Conservation (phyloP, 371 early-diverging fungal species). For the Polyrhizophydium stewartii region DNA sequence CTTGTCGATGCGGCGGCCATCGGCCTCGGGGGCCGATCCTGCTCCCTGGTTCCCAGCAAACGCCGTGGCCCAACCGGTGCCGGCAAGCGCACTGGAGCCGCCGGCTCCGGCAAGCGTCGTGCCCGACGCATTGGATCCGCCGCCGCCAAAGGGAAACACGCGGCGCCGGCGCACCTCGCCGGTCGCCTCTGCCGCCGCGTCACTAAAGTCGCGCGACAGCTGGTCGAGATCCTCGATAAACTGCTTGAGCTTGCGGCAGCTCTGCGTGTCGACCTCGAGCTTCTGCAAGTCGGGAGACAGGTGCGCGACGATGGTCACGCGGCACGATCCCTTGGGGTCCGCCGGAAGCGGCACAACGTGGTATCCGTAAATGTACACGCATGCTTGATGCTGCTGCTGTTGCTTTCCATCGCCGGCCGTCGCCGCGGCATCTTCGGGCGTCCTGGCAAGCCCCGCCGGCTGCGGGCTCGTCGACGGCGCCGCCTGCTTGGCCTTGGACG, state of each 20-base stretch:
- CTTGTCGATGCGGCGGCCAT: conserved; percentile 24
- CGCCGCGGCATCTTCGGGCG: too few relatives aligned
- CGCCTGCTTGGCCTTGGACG: too few relatives aligned
- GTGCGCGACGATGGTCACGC: conserved; percentile 37
- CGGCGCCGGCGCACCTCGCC: conserved; percentile 7
- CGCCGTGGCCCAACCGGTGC: not conserved
- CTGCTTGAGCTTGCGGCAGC: conserved; percentile 33
- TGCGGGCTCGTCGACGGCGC: too few relatives aligned
- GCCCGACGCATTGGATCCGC: too few relatives aligned
- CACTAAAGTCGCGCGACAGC: not conserved
- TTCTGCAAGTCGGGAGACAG: conserved; percentile 26
- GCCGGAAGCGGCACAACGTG: conserved; percentile 23
- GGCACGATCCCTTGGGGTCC: conserved; percentile 17
- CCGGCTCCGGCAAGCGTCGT: not conserved
- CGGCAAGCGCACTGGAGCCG: not conserved
- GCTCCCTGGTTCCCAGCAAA: too few relatives aligned
- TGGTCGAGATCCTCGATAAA: conserved; percentile 43
- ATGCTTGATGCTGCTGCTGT: too few relatives aligned
- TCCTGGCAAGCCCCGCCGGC: too few relatives aligned
- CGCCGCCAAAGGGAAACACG: not conserved
- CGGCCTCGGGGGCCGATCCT: too few relatives aligned
- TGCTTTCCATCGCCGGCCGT: too few relatives aligned
- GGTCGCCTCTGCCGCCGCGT: not conserved
- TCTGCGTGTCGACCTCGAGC: conserved; percentile 30
- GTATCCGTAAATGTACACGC: conserved; percentile 37